Conservation (phyloP, 306 rosid genomes). For the Dryas drummondii region DNA sequence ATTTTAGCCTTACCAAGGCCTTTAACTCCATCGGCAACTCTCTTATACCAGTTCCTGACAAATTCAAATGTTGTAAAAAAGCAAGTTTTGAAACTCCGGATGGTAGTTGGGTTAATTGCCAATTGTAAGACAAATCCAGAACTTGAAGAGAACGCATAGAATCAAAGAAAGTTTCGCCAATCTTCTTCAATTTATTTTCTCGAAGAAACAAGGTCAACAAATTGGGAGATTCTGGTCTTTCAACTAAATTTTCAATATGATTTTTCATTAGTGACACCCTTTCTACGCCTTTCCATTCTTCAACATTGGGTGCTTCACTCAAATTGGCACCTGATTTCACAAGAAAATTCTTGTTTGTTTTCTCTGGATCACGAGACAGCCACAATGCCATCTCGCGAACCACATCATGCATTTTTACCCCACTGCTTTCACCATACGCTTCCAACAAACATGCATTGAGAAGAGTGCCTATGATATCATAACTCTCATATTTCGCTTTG, state of each 20-base stretch:
- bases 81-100: not conserved
- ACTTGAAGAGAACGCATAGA: not conserved
- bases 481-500: not conserved
- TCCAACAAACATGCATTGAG: conserved; percentile 10
- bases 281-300: not conserved
- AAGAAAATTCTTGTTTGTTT: not conserved
- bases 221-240: conserved; percentile 6
- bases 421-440: too few species aligned
- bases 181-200: not conserved
- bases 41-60: not conserved
- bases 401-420: conserved; percentile 15
- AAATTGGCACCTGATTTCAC: not conserved
- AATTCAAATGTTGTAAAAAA: not conserved
- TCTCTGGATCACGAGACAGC: not conserved
- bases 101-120: not conserved
- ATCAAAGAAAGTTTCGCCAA: not conserved
- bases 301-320: not conserved
- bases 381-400: not conserved
- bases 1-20: not conserved
- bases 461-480: not conserved
- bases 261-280: not conserved
- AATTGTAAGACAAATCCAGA: not conserved
- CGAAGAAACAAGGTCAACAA: conserved; percentile 8
- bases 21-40: conserved; percentile 6
- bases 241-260: not conserved